Evolutionary conservation across 352 stramenopile species (phyloP).

Genomic region (Thalassiosira mediterranea): DNA sequence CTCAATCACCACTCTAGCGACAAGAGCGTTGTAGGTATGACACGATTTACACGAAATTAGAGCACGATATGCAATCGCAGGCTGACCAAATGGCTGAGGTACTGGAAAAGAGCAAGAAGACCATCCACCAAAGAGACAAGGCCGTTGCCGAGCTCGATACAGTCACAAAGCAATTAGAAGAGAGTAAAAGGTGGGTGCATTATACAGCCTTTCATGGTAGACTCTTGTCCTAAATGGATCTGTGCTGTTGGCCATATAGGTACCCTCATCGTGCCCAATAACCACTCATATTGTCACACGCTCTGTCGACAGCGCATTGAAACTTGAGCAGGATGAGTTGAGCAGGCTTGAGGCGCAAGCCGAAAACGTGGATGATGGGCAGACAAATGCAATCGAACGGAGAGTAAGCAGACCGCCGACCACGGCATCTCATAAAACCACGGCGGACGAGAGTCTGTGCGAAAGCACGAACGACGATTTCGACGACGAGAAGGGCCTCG

Average conservation of each 20-base stretch:
- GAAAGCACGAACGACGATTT: too few species aligned
- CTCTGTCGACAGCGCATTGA: too few species aligned
- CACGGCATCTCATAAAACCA: neutral
- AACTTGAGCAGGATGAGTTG: slow-evolving; percentile 3
- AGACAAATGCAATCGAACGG: too few species aligned
- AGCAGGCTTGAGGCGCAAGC: neutral
- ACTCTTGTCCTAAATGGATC: too few species aligned
- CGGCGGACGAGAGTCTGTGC: too few species aligned
- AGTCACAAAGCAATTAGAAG: neutral
- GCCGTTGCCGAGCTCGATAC: neutral
- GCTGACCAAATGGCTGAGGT: slow-evolving; percentile 2
- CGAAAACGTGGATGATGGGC: neutral
- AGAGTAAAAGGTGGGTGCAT: too few species aligned
- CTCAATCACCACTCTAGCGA: too few species aligned
- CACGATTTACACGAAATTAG: slow-evolving; percentile 16
- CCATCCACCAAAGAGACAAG: slow-evolving; percentile 7
- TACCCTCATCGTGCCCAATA: too few species aligned
- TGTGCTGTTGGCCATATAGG: too few species aligned
- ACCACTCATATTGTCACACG: too few species aligned
- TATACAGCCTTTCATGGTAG: too few species aligned
- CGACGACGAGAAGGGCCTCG: slow-evolving; percentile 12
- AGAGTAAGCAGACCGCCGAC: too few species aligned
- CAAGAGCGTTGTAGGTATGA: slow-evolving; percentile 7
- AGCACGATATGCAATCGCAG: slow-evolving; percentile 7
- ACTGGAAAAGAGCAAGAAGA: slow-evolving; percentile 4